phyloP scores from a whole-genome alignment of 257 asterid genomes.

The Rauvolfia tetraphylla region DNA sequence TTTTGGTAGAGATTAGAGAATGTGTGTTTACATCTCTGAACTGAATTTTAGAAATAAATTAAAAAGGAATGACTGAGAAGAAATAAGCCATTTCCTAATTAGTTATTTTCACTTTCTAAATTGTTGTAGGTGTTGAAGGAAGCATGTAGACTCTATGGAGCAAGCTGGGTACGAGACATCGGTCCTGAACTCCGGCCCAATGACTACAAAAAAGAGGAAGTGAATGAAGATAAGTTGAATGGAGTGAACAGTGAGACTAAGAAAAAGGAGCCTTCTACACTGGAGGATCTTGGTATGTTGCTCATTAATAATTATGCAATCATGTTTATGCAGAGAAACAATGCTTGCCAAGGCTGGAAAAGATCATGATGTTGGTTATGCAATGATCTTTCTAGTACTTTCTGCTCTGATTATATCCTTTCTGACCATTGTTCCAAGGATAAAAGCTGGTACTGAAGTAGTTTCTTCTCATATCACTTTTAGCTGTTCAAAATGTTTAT shows the following conservation, averaged over 20 bases:
- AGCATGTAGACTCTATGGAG: constrained; percentile 76
- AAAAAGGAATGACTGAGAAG: neutral
- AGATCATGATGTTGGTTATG: neutral
- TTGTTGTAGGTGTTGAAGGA: constrained; percentile 65
- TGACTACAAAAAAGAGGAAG: constrained; percentile 56
- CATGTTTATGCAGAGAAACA: neutral
- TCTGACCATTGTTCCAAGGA: neutral
- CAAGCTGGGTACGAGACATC: constrained; percentile 93
- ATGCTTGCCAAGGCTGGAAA: neutral
- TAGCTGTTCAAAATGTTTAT: neutral
- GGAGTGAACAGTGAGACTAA: constrained; percentile 27
- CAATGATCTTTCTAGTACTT: neutral
- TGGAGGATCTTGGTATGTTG: constrained; percentile 83
- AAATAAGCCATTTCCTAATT: neutral
- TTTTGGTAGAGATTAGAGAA: neutral
- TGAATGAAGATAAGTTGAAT: constrained; percentile 20
- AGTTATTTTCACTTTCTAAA: constrained; percentile 1
- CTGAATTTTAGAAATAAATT: neutral
- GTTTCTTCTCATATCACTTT: neutral
- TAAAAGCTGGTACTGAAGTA: neutral
- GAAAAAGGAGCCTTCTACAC: constrained; percentile 65
- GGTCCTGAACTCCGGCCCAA: constrained; percentile 90
- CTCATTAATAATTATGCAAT: neutral
- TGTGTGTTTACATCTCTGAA: neutral
- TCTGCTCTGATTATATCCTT: neutral